Evolutionary conservation across 805 yeast species (phyloP), one percentile per base, ranked within the genome.

Genomic region (Candida nanaspora): DNA sequence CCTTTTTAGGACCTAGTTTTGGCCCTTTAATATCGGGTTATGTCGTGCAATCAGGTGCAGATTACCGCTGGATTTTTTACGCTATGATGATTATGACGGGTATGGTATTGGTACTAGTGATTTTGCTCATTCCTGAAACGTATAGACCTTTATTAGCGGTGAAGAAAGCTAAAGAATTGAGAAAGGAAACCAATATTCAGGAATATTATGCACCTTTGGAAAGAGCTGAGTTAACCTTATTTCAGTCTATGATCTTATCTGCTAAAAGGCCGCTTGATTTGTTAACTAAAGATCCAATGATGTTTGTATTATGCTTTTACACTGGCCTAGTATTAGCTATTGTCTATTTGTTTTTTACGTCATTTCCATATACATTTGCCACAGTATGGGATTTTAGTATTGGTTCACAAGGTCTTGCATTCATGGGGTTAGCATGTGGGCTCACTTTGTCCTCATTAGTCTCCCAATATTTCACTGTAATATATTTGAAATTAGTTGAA

Each of bases 41-140:
- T 45, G 66, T 78, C 27, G 77, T 80, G 35, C 79, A 79, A 27
- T 78, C 74, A 18, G 53, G 61, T 18, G 52, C 63, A 37, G 37
- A 35, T 26, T 83, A 85, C 79, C 70, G 82, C 55, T 85, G 93
- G 93, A 74, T 79, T n/a, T 83, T 82, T 50, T 74, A 74, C 49
- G 72, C 78, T 8, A 59, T 81, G 50, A 60, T 81, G 20, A 77
- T 83, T 14, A 75, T 78, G 47, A 72, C 80, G 46, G 43, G 33
- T 2, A 14, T 28, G 4, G 27, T 48, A 10, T 41, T 48, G 30
- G 46, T 31, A 3, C 27, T 72, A 20, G 40, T 57, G 27, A 25
- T 51, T 2, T 35, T 60, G 10, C 44, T 55, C 9, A 43, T 58
- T 30, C 56, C 59, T 1, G 68, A 63, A 40, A 62, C 86, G 1